These are phyloP conservation scores for Camellia lanceoleosa DNA, from an alignment of 148 eudicot genomes.

Conservation along the genomic window DNA sequence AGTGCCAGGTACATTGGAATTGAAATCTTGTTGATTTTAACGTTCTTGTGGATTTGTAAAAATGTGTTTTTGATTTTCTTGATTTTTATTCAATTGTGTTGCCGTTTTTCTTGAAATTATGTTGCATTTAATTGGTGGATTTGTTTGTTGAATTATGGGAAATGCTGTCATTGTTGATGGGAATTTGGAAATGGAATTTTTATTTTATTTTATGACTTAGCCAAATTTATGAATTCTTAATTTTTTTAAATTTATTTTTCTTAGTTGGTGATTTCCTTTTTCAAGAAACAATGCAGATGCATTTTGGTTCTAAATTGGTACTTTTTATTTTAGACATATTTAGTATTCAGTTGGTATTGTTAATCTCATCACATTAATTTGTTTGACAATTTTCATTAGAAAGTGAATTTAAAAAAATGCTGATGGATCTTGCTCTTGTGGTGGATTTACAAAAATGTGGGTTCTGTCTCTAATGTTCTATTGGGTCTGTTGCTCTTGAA, in stretches of 20 bases:
- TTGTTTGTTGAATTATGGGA: not conserved
- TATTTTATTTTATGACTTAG: not conserved
- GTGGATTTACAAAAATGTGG: not conserved
- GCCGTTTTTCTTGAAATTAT: not conserved
- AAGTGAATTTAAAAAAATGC: not conserved
- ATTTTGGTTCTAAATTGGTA: not conserved
- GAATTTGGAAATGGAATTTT: constrained; percentile 11
- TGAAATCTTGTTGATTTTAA: constrained; percentile 17
- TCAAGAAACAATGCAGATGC: not conserved
- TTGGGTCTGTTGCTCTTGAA: not conserved
- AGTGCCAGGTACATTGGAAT: constrained; percentile 80
- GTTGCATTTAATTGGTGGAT: not conserved
- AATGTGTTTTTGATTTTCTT: constrained; percentile 10
- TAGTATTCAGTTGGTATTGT: not conserved
- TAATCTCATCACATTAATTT: not conserved
- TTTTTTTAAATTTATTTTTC: not conserved
- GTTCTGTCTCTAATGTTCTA: not conserved
- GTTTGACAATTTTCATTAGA: not conserved
- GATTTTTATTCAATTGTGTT: constrained; percentile 6
- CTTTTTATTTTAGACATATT: not conserved
- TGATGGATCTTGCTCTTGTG: not conserved
- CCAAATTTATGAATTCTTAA: not conserved
- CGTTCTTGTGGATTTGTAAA: not conserved
- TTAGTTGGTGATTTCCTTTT: not conserved
- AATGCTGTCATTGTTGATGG: not conserved